These are phyloP conservation scores for Monosporascus cannonballus DNA, from an alignment of 2,329 filamentous ascomycete genomes.

Conservation along the genomic window DNA sequence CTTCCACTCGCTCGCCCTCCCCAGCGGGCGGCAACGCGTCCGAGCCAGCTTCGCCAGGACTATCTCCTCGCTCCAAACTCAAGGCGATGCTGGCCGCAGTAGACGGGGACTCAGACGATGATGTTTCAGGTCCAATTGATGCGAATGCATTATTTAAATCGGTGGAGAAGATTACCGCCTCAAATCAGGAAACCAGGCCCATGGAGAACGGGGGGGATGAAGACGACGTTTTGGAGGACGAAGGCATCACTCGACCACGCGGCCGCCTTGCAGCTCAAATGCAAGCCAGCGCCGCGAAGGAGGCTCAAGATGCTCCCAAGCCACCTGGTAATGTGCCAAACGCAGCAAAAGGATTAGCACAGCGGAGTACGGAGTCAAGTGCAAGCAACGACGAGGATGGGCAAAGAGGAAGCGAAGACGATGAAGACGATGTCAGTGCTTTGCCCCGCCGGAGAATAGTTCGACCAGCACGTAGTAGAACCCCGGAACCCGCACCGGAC, in stretches of 20 bases:
- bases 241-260: conserved; percentile 35
- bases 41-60: conserved; percentile 34
- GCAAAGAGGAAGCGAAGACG: conserved; percentile 14
- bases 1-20: conserved; percentile 41
- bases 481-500: conserved; percentile 21
- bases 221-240: conserved; percentile 35
- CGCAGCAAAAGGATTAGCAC: conserved; percentile 1
- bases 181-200: conserved; percentile 6
- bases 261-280: conserved; percentile 29
- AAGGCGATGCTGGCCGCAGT: conserved; percentile 45
- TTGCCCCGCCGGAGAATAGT: conserved; percentile 18
- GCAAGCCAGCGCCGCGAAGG: conserved; percentile 16
- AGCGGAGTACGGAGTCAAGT: conserved; percentile 2
- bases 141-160: conserved; percentile 18
- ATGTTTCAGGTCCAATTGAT: conserved; percentile 17
- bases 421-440: conserved; percentile 18
- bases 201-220: conserved; percentile 22
- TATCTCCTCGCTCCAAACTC: conserved; percentile 51
- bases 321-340: conserved; percentile 1
- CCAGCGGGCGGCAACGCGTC: conserved; percentile 33
- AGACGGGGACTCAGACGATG: conserved; percentile 43
- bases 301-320: conserved; percentile 2
- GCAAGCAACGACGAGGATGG: conserved; percentile 8
- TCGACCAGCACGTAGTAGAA: conserved; percentile 15
- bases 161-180: conserved; percentile 11